These are phyloP conservation scores for Clitoria ternatea DNA, from an alignment of 306 rosid genomes.

Conservation along the genomic window DNA sequence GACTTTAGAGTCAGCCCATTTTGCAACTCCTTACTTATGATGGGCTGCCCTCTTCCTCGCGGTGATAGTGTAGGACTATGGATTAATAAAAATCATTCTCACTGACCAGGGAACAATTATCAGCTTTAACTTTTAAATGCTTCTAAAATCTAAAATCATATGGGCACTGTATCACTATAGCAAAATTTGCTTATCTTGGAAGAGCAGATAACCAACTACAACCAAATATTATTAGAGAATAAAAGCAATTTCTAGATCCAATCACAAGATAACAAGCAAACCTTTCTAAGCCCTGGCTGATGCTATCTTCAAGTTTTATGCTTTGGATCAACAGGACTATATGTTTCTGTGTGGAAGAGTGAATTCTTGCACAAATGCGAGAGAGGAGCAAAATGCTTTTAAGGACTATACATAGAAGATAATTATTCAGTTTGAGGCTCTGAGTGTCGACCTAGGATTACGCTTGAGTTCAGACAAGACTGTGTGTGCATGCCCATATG, in stretches of 20 bases:
- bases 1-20: conserved; percentile 8
- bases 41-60: background rate
- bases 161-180: background rate
- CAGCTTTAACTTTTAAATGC: background rate
- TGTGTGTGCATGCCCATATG: background rate
- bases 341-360: background rate
- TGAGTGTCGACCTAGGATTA: background rate
- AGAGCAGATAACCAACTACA: background rate
- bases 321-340: background rate
- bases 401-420: background rate
- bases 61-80: background rate
- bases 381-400: background rate
- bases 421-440: background rate
- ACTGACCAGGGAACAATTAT: background rate
- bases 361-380: background rate
- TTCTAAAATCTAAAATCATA: background rate
- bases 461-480: conserved; percentile 5
- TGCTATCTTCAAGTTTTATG: background rate
- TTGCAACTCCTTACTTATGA: background rate
- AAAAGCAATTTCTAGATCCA: background rate
- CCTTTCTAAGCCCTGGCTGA: background rate
- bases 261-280: background rate
- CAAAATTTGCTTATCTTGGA: background rate
- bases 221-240: background rate
- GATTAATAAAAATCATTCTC: background rate